Evolutionary conservation across 208 protist genomes (phyloP), one percentile per base, ranked within the genome.

Genomic region (Trypanosoma platydactyli): DNA sequence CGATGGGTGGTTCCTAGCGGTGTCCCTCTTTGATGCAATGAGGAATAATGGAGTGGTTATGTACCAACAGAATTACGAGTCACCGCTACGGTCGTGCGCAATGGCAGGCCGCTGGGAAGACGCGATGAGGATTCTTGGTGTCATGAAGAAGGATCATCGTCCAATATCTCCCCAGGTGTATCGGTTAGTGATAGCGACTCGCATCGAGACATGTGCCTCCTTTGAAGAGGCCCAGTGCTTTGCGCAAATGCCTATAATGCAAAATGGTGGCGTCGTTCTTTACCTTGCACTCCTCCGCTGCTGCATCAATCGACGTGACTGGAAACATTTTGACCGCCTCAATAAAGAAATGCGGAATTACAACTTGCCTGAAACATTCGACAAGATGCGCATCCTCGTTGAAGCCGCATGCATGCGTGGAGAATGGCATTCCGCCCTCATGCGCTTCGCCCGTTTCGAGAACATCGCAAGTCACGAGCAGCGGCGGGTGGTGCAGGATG

Each of bases 51-150:
- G 86, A 7, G 51, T 92, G 1, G 59, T 79, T 11, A 63, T 92
- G 65, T 80, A 85, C 50, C 86, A 88, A 55, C 86, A 88, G 70
- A 80, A 76, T 64, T 92, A 88, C 70, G 82, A 92, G 70, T 70
- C 82, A 5, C 85, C 86, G 33, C 65, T 92, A 54, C 86, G 86
- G 0, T 64, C 83, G 22, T 89, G 86, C 64, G 80, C 68, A 13
- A 70, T 81, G 62, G 73, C 78, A 5, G 86, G 80, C 12, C 56
- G 65, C 35, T 92, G 86, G 85, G 70, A 71, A 51, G 76, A 79
- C 22, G 82, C 82, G 12, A 62, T 87, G 35, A 27, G 49, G 11
- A 75, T 92, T 40, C 50, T 89, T 20, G 40, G 61, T 2, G 44
- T 57, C 12, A 92, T 92, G 86, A 76, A 72, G 33, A 74, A 73